A percentile compares a stretch with the other conserved stretches of the same genome.
Evolutionary conservation across 2,329 filamentous ascomycete species (phyloP).

Genomic region (Seiridium cupressi): DNA sequence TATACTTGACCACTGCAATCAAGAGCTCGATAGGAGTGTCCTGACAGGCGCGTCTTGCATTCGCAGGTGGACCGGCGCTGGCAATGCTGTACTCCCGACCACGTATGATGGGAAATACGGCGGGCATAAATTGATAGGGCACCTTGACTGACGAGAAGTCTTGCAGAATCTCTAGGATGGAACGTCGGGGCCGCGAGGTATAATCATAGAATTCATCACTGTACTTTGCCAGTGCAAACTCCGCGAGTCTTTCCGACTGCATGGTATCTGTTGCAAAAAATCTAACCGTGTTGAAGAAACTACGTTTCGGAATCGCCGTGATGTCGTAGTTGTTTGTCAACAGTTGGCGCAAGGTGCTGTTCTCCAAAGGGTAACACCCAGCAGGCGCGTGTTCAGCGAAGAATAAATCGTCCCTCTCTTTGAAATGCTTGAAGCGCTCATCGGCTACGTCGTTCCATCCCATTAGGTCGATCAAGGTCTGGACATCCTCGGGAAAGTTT

Average conservation of each 20-base stretch:
- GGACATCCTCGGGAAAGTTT: conserved; percentile 80
- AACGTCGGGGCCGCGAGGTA: conserved; percentile 83
- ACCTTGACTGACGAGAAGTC: conserved; percentile 86
- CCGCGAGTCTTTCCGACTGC: conserved; percentile 78
- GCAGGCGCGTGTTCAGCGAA: conserved; percentile 17
- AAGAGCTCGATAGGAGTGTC: conserved; percentile 66
- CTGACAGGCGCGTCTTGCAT: conserved; percentile 13
- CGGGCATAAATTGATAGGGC: conserved; percentile 69
- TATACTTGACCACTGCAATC: conserved; percentile 87
- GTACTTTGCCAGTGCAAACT: conserved; percentile 77
- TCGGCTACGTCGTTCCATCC: conserved; percentile 75
- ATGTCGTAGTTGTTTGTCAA: conserved; percentile 85
- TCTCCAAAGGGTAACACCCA: conserved; percentile 33
- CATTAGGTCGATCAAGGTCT: conserved; percentile 76
- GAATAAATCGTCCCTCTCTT: conserved; percentile 11
- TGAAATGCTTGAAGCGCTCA: conserved; percentile 47
- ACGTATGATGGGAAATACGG: conserved; percentile 78
- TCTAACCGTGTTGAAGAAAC: conserved; percentile 77
- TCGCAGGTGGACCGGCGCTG: conserved; percentile 56
- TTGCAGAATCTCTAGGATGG: conserved; percentile 86
- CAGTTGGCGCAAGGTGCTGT: conserved; percentile 68
- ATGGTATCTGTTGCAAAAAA: conserved; percentile 70
- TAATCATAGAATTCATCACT: conserved; percentile 96
- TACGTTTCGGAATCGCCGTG: conserved; percentile 81
- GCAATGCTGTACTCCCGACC: conserved; percentile 93